Evolutionary conservation across 495 filamentous ascomycete species (phyloP).

Genomic region (Lophium mytilinum): DNA sequence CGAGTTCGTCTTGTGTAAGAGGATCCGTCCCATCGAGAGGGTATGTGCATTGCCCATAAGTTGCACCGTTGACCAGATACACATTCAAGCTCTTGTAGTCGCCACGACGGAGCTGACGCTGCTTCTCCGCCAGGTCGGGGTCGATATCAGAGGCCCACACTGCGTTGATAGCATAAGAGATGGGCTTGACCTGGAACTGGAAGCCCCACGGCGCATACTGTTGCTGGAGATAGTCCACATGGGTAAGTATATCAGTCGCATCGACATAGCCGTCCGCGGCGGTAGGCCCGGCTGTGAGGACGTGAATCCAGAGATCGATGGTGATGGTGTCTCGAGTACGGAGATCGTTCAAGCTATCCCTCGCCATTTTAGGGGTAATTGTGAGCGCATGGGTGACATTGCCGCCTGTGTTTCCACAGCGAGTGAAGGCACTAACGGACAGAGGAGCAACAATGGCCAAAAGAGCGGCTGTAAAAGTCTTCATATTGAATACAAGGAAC

Average conservation of each 20-base stretch:
- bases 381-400: slow-evolving; percentile 5
- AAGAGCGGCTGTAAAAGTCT: slow-evolving; percentile 3
- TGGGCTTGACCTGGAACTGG: slow-evolving; percentile 13
- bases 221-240: slow-evolving; percentile 18
- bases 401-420: slow-evolving; percentile 10
- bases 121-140: slow-evolving; percentile 11
- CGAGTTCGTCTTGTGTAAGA: slow-evolving; percentile 5
- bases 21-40: neutral
- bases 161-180: slow-evolving; percentile 9
- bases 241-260: neutral
- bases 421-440: neutral
- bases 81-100: slow-evolving; percentile 45
- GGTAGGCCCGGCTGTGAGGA: slow-evolving; percentile 7
- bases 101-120: slow-evolving; percentile 46
- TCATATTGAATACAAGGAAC: slow-evolving; percentile 4
- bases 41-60: slow-evolving; percentile 11
- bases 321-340: slow-evolving; percentile 2
- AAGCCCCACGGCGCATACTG: slow-evolving; percentile 19
- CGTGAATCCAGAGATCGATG: slow-evolving; percentile 19
- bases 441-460: neutral
- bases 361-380: neutral
- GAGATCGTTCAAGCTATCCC: slow-evolving; percentile 1
- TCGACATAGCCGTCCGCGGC: neutral
- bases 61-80: slow-evolving; percentile 15
- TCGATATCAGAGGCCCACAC: slow-evolving; percentile 14